Percentiles rank a stretch among this genome's conserved stretches.
Evolutionary conservation across 1,284 basidiomycete species (phyloP).

Genomic region (Ceratobasidium theobromae): DNA sequence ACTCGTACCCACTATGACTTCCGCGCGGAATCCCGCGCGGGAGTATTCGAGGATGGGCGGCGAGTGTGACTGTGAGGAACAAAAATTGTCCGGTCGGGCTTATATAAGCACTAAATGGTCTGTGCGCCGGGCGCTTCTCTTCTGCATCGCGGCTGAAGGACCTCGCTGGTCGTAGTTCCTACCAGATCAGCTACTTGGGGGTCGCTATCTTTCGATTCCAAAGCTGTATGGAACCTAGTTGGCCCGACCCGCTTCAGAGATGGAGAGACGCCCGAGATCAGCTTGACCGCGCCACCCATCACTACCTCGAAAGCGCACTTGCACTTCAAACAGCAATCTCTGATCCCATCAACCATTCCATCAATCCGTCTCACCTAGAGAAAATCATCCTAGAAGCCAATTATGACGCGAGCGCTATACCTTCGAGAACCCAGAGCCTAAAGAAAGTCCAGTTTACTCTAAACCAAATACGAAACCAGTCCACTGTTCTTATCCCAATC

Average conservation of each 20-base stretch:
- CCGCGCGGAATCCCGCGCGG: background rate
- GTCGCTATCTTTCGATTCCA: too few relatives aligned
- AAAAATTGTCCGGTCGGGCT: background rate
- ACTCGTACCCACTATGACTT: background rate
- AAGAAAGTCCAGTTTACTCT: background rate
- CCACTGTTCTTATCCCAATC: background rate
- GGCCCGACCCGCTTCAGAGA: background rate
- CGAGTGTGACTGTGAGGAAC: constrained; percentile 21
- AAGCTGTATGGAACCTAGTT: too few relatives aligned
- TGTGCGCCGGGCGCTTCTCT: background rate
- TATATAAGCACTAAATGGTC: constrained; percentile 3
- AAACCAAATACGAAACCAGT: background rate
- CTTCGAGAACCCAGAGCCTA: background rate
- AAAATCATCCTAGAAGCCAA: too few relatives aligned
- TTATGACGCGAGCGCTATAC: too few relatives aligned
- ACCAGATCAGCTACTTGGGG: too few relatives aligned
- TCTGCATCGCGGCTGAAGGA: background rate
- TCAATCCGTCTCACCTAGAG: background rate
- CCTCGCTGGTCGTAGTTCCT: too few relatives aligned
- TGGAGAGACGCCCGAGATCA: background rate
- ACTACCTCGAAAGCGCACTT: background rate
- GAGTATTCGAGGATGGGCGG: background rate
- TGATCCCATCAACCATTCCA: background rate
- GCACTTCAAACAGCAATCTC: background rate
- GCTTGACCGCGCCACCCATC: background rate